Base-by-base conservation (phyloP, 2,329 filamentous ascomycete genomes). In the Botrytis medusae region DNA sequence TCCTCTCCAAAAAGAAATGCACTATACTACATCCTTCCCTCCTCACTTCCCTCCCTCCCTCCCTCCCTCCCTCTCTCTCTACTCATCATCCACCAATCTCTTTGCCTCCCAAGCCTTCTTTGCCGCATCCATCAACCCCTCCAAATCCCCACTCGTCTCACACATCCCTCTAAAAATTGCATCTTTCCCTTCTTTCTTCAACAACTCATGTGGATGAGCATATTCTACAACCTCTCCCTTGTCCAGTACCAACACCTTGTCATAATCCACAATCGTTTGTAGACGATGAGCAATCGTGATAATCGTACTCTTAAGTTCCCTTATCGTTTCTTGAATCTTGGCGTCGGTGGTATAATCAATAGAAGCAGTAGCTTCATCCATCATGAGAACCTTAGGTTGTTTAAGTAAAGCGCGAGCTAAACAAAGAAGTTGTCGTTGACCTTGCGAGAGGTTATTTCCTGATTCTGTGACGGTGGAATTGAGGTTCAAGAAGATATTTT, bases 301-400 rank as follows among this genome's bases (percentile, higher is more conserved):
- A 74, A 97, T 97, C 0, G 96, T 99, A 82, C 94, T 93, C 77
- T 91, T 92, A 78, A 98, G 88, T 82, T 97, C 93, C n/a, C 94
- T 92, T 75, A 99, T 95, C 0, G 96, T 98, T 79, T 93, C 94
- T 83, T 99, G 96, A 77, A 99, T 98, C 84, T 97, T 98, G 68
- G 91, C 87, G 80, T 99, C 96, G 2, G 96, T 99, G 8, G 91
- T 92, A 83, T 98, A 98, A 84, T 99, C 96, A 80, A 99, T 98
- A 0, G 93, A 97, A 0, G 96, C 96, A 0, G 96, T 99, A 0
- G 96, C 96, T 85, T 99, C 96, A 82, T 99, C 96, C 96, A 99
- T 98, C 80, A 99, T 92, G n/a, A 99, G 86, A 2, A 99, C 94
- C 76, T 93, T 95, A 0, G 96, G 95, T 48, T 90, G 89, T 83